Percentiles rank a stretch among this genome's conserved stretches.
These are phyloP conservation scores for Pyracantha coccinea DNA, from an alignment of 331 rosid species.

Conservation along the genomic window DNA sequence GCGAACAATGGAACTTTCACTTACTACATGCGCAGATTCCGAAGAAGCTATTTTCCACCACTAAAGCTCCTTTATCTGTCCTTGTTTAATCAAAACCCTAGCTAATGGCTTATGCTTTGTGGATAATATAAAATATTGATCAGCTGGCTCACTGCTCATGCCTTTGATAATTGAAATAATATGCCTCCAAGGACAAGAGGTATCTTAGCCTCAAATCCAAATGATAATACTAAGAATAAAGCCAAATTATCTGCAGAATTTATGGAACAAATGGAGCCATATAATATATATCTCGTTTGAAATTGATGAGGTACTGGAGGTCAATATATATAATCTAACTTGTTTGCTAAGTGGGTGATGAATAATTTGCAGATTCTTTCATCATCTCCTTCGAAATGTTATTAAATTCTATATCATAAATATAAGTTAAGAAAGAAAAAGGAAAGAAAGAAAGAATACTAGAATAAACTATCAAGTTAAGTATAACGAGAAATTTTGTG, in stretches of 20 bases:
- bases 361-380: background rate
- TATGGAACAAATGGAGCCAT: slow-evolving; percentile 5
- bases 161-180: background rate
- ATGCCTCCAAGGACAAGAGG: background rate
- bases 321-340: background rate
- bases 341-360: background rate
- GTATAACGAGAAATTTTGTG: no score
- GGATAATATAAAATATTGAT: background rate
- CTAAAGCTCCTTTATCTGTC: background rate
- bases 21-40: slow-evolving; percentile 10
- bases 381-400: background rate
- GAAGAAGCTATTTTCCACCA: slow-evolving; percentile 20
- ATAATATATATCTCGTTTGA: background rate
- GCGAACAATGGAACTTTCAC: slow-evolving; percentile 6
- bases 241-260: background rate
- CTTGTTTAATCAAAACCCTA: background rate
- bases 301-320: no score
- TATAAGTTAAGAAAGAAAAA: no score
- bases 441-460: background rate
- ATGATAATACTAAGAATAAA: background rate
- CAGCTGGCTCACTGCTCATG: background rate
- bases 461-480: background rate
- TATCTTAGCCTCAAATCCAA: background rate
- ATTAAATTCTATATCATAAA: background rate
- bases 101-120: background rate